phyloP scores from a whole-genome alignment of 2,329 filamentous ascomycete species.

The Verruconis gallopava region DNA sequence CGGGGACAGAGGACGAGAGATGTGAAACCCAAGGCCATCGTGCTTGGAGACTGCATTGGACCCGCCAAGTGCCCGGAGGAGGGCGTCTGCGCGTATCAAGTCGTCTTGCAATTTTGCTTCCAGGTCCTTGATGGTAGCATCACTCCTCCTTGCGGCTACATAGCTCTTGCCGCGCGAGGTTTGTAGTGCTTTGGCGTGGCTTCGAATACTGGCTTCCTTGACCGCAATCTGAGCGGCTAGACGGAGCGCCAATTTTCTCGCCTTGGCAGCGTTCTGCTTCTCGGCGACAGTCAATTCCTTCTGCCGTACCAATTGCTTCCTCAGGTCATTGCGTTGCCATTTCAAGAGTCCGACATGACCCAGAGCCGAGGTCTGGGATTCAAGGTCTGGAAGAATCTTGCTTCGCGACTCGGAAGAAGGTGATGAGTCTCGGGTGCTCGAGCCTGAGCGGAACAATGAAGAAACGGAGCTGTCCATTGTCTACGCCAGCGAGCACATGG shows the following conservation, averaged over 20 bases:
- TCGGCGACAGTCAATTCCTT: background rate
- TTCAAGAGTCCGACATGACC: slow-evolving; percentile 9
- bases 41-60: too few relatives aligned
- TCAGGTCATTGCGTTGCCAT: slow-evolving; percentile 6
- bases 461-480: too few relatives aligned
- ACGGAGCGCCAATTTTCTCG: slow-evolving; percentile 4
- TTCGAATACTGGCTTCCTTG: background rate
- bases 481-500: too few relatives aligned
- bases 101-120: background rate
- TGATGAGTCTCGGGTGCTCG: background rate
- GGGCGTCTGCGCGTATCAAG: background rate
- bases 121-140: slow-evolving; percentile 1
- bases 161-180: background rate
- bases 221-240: slow-evolving; percentile 3
- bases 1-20: slow-evolving; percentile 6
- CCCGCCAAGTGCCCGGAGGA: background rate
- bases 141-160: background rate
- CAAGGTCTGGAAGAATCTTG: slow-evolving; percentile 1
- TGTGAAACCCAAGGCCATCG: background rate
- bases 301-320: slow-evolving; percentile 1
- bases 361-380: slow-evolving; percentile 8
- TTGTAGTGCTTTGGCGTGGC: background rate
- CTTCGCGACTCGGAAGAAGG: background rate
- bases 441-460: too few relatives aligned
- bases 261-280: slow-evolving; percentile 1